Evolutionary conservation across 1,284 basidiomycete genomes (phyloP).

Genomic region (Farysia itapuensis): DNA sequence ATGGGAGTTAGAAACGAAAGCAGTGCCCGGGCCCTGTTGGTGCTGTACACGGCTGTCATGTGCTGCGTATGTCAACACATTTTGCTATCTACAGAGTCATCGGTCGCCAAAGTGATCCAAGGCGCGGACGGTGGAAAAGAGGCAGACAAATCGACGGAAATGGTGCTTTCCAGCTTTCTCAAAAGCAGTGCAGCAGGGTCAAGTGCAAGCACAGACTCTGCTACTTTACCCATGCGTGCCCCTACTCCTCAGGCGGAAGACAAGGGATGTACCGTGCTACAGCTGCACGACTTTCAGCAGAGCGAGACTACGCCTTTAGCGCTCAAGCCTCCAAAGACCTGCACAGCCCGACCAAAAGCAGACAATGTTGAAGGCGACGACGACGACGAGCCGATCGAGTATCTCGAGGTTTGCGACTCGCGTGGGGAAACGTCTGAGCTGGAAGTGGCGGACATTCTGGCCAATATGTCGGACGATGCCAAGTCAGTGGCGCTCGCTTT

Average conservation of each 20-base stretch:
- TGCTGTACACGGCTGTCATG: constrained; percentile 43
- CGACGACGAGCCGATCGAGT: constrained; percentile 2
- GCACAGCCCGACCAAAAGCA: background rate
- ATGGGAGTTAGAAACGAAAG: constrained; percentile 16
- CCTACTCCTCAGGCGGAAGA: background rate
- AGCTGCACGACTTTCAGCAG: constrained; percentile 21
- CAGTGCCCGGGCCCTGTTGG: constrained; percentile 34
- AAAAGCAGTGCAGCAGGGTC: too few relatives aligned
- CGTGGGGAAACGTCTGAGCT: constrained; percentile 1
- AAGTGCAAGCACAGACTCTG: too few relatives aligned
- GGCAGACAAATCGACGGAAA: constrained; percentile 5
- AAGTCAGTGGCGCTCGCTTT: constrained; percentile 9
- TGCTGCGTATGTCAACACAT: constrained; percentile 42
- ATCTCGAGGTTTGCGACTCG: too few relatives aligned
- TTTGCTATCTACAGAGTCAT: too few relatives aligned
- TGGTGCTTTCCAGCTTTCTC: background rate
- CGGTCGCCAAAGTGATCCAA: constrained; percentile 38
- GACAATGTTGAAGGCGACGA: background rate
- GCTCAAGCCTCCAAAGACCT: too few relatives aligned
- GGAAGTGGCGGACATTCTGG: constrained; percentile 14
- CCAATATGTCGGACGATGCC: constrained; percentile 23
- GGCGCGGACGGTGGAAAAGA: constrained; percentile 2
- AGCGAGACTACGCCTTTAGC: constrained; percentile 4
- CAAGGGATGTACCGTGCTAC: constrained; percentile 6
- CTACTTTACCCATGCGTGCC: too few relatives aligned